Evolutionary conservation across 2,329 filamentous ascomycete genomes (phyloP).

Genomic region (Colletotrichum sp.): DNA sequence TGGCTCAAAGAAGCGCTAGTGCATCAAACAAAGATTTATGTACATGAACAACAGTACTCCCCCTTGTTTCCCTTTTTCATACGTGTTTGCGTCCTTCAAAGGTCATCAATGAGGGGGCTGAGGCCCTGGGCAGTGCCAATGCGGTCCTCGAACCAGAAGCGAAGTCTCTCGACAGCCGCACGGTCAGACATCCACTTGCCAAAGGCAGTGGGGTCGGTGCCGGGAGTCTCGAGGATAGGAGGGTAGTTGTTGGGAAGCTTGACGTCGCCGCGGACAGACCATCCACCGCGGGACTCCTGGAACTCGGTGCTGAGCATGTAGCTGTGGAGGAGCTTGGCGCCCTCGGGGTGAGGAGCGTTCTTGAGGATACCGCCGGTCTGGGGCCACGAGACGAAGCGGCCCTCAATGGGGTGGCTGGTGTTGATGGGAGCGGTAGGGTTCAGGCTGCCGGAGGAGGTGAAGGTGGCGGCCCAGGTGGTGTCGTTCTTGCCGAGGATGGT

Average conservation of each 20-base stretch:
- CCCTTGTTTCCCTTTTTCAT: not conserved
- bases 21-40: not conserved
- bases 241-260: slow-evolving; percentile 30
- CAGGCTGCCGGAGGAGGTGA: slow-evolving; percentile 31
- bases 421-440: slow-evolving; percentile 23
- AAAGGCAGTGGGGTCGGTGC: slow-evolving; percentile 43
- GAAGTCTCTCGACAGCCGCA: slow-evolving; percentile 41
- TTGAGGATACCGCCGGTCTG: slow-evolving; percentile 53
- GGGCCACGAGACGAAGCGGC: slow-evolving; percentile 50
- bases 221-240: slow-evolving; percentile 30
- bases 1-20: not conserved
- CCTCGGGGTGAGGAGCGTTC: slow-evolving; percentile 52
- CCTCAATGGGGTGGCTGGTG: slow-evolving; percentile 36
- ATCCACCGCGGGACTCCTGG: slow-evolving; percentile 31
- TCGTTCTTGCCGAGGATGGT: slow-evolving; percentile 35
- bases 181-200: slow-evolving; percentile 46
- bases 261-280: slow-evolving; percentile 41
- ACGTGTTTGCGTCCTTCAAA: not conserved
- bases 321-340: slow-evolving; percentile 54
- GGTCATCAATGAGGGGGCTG: slow-evolving; percentile 34
- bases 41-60: not conserved
- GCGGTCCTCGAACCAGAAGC: slow-evolving; percentile 44
- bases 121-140: slow-evolving; percentile 47
- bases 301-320: slow-evolving; percentile 47
- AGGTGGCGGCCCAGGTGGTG: slow-evolving; percentile 35